Evolutionary conservation across 257 asterid species (phyloP).

Genomic region (Rubia yunnanensis): DNA sequence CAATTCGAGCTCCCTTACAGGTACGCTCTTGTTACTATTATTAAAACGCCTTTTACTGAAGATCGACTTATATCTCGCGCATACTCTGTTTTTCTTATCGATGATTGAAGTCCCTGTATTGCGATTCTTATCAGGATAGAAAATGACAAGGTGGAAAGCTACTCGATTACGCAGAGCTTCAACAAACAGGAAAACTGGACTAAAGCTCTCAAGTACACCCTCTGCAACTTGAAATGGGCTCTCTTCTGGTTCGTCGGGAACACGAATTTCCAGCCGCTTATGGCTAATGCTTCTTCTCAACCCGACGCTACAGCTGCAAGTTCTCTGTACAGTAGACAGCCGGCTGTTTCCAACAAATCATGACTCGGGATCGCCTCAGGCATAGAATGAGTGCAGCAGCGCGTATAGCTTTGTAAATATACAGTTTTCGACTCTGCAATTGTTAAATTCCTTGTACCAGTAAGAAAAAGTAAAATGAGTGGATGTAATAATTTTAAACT

Average conservation of each 20-base stretch:
- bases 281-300: slow-evolving; percentile 41
- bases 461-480: background rate
- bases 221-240: slow-evolving; percentile 93
- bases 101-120: background rate
- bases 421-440: background rate
- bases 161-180: slow-evolving; percentile 93
- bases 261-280: slow-evolving; percentile 85
- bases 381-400: background rate
- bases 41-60: background rate
- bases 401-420: slow-evolving; percentile 5
- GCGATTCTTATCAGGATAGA: slow-evolving; percentile 53
- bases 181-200: slow-evolving; percentile 95
- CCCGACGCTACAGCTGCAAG: slow-evolving; percentile 46
- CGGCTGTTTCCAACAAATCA: slow-evolving; percentile 36
- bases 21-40: slow-evolving; percentile 33
- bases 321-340: slow-evolving; percentile 40
- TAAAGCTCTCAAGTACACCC: slow-evolving; percentile 96
- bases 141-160: slow-evolving; percentile 81
- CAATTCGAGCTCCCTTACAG: slow-evolving; percentile 93
- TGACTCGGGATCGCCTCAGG: slow-evolving; percentile 22
- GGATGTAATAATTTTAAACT: too few species aligned
- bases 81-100: background rate
- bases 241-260: slow-evolving; percentile 97
- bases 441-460: background rate
- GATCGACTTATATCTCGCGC: background rate